These are phyloP conservation scores for Cicer arietinum DNA, from an alignment of 306 rosid species.

Conservation along the genomic window DNA sequence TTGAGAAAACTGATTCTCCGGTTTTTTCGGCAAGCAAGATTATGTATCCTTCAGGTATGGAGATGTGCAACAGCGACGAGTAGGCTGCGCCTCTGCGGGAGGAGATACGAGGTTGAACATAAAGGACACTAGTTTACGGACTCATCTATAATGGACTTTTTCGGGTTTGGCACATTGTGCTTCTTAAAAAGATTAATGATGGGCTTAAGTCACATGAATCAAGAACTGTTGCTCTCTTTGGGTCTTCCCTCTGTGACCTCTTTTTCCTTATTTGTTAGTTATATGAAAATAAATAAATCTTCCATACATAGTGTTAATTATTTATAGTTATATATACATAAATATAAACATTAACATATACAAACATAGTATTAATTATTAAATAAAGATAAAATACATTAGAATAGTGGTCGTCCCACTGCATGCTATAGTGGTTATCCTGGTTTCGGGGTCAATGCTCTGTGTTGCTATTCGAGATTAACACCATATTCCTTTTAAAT, in stretches of 20 bases:
- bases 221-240: neutral
- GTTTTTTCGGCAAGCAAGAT: too few species aligned
- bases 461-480: neutral
- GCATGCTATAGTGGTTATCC: neutral
- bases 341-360: too few species aligned
- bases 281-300: neutral
- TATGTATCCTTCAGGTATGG: constrained; percentile 40
- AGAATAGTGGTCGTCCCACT: neutral
- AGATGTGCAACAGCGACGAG: neutral
- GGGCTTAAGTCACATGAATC: neutral
- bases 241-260: neutral
- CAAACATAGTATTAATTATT: neutral
- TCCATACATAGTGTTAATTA: neutral
- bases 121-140: neutral
- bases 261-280: neutral
- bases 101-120: neutral
- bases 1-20: constrained; percentile 58
- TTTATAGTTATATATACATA: too few species aligned
- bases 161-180: neutral
- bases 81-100: neutral
- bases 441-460: neutral
- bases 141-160: neutral
- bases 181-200: neutral
- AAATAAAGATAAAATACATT: neutral
- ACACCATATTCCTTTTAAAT: neutral